A percentile compares a stretch with the other conserved stretches of the same genome.
These are phyloP conservation scores for Trichoderma koningiopsis DNA, from an alignment of 2,329 filamentous ascomycete genomes.

Conservation along the genomic window DNA sequence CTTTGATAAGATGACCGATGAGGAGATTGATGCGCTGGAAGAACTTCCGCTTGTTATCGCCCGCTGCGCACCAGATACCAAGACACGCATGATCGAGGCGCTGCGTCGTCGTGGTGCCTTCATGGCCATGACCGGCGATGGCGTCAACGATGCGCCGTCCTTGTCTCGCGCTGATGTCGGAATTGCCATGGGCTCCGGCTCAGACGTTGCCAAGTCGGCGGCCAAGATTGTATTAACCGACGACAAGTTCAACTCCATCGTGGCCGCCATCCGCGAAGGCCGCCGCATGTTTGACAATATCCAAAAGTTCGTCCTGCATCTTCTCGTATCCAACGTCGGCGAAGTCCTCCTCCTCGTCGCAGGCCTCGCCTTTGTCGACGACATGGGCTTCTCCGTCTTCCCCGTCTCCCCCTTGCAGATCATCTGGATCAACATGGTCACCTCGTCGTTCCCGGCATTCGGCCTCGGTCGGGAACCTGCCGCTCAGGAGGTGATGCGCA, in stretches of 20 bases:
- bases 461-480: constrained; percentile 80
- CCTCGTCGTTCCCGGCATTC: constrained; percentile 84
- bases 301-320: constrained; percentile 81
- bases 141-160: constrained; percentile 83
- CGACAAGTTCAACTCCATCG: constrained; percentile 86
- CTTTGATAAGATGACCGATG: constrained; percentile 76
- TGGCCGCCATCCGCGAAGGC: constrained; percentile 80
- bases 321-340: constrained; percentile 79
- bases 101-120: constrained; percentile 75
- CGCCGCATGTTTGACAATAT: constrained; percentile 87
- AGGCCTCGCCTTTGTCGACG: constrained; percentile 79
- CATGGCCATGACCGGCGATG: constrained; percentile 87
- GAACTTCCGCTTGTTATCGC: constrained; percentile 80
- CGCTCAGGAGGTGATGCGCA: constrained; percentile 73
- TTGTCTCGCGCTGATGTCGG: constrained; percentile 81
- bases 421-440: constrained; percentile 94
- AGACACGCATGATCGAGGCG: constrained; percentile 88
- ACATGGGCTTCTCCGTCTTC: constrained; percentile 73
- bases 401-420: constrained; percentile 84
- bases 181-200: constrained; percentile 88
- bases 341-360: constrained; percentile 81
- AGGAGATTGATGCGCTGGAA: constrained; percentile 73
- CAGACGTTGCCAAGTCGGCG: constrained; percentile 82
- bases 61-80: constrained; percentile 81
- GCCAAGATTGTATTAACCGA: constrained; percentile 81